Conservation (phyloP, 306 rosid genomes). For the Geum urbanum region DNA sequence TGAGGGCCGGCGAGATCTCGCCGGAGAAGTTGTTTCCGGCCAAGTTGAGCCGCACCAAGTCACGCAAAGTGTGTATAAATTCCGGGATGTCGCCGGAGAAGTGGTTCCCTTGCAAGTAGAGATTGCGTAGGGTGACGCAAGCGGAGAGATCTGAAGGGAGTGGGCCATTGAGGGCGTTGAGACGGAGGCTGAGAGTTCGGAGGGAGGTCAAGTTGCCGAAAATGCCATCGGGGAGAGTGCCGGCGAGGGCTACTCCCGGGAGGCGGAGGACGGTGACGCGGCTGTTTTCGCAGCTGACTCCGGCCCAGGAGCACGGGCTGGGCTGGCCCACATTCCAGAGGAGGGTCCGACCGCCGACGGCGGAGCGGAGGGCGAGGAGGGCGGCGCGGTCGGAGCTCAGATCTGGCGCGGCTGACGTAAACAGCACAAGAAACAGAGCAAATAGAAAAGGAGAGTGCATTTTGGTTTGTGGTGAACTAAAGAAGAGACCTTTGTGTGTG, state of each 20-base stretch:
- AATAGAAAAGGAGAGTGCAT: constrained; percentile 25
- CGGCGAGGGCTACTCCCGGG: constrained; percentile 42
- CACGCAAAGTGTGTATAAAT: constrained; percentile 23
- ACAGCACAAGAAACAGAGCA: neutral
- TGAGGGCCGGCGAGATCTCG: constrained; percentile 35
- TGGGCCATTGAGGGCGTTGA: constrained; percentile 41
- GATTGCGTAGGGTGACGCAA: constrained; percentile 41
- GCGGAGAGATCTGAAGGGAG: constrained; percentile 48
- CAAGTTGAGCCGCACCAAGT: constrained; percentile 43
- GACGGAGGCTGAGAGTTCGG: constrained; percentile 45
- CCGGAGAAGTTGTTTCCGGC: constrained; percentile 49
- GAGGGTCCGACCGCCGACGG: constrained; percentile 45
- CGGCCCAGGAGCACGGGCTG: constrained; percentile 42
- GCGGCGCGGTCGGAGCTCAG: constrained; percentile 45
- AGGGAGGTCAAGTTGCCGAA: constrained; percentile 37
- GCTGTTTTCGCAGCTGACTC: constrained; percentile 33
- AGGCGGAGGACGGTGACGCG: constrained; percentile 41
- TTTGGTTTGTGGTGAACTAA: neutral
- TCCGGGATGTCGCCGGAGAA: constrained; percentile 41
- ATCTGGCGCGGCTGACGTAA: constrained; percentile 34
- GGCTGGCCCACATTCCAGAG: constrained; percentile 35
- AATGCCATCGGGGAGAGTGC: constrained; percentile 34
- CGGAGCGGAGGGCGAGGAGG: constrained; percentile 36
- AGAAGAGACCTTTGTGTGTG: neutral
- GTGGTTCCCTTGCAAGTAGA: constrained; percentile 42